Conservation (phyloP, 306 rosid genomes). For the Prosopis cineraria region DNA sequence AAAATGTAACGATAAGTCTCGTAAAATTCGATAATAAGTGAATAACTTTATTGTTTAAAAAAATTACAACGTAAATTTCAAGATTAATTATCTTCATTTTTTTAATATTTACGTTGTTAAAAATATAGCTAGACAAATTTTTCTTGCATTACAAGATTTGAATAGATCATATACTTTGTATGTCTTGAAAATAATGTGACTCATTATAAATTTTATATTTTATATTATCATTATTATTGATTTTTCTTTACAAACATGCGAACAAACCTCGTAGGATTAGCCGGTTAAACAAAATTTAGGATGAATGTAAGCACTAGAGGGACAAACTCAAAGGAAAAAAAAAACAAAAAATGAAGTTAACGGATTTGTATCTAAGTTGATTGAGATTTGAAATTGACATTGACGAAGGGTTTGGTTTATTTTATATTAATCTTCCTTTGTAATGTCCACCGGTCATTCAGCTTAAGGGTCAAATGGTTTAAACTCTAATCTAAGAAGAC, state of each 20-base stretch:
- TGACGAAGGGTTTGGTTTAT: background rate
- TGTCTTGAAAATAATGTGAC: background rate
- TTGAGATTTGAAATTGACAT: slow-evolving; percentile 3
- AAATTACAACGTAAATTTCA: background rate
- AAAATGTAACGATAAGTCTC: background rate
- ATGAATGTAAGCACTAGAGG: background rate
- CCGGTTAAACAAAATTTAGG: background rate
- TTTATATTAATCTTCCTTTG: background rate
- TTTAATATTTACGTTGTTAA: background rate
- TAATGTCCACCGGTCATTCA: background rate
- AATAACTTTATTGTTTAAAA: background rate
- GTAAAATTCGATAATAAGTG: background rate
- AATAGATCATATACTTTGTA: background rate
- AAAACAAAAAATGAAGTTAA: background rate
- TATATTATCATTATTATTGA: background rate
- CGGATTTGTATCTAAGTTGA: background rate
- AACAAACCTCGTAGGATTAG: background rate
- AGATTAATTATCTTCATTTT: background rate
- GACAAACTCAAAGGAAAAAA: background rate
- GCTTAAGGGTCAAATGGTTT: background rate
- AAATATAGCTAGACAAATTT: background rate
- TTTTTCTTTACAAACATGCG: background rate
- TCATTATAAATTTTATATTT: background rate
- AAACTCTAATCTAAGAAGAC: background rate
- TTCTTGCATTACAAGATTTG: background rate